A percentile compares a stretch with the other conserved stretches of the same genome.
Conservation (phyloP, 2,329 filamentous ascomycete species). For the Dendrostoma leiphaemia region DNA sequence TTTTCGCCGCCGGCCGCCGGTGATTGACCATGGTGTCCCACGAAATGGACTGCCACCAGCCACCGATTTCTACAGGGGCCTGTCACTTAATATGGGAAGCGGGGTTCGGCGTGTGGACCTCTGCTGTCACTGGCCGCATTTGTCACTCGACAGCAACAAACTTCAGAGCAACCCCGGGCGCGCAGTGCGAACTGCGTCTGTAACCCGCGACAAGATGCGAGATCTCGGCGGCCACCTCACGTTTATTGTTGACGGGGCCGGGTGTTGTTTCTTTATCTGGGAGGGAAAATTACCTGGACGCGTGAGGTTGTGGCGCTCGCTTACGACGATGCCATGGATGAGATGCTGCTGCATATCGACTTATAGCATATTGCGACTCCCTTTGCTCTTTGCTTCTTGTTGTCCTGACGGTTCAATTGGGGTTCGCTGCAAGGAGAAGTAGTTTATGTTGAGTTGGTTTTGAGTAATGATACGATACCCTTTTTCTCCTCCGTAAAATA, state of each 20-base stretch:
- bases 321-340: neutral
- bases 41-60: neutral
- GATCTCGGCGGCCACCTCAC: too few relatives aligned
- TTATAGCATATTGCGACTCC: constrained; percentile 10
- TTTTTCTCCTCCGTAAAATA: neutral
- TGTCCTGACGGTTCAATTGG: neutral
- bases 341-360: neutral
- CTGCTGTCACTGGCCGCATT: neutral
- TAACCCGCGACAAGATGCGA: too few relatives aligned
- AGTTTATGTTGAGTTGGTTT: too few relatives aligned
- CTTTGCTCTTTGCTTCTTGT: neutral
- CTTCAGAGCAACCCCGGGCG: neutral
- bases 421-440: constrained; percentile 8
- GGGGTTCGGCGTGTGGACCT: neutral
- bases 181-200: too few relatives aligned
- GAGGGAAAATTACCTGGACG: neutral
- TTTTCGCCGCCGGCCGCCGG: neutral
- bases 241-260: too few relatives aligned
- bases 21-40: neutral
- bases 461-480: constrained; percentile 20
- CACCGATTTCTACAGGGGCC: neutral
- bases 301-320: neutral
- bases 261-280: too few relatives aligned
- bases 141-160: neutral
- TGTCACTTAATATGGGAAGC: neutral